Conservation (phyloP, 2,329 filamentous ascomycete species). For the Venturia nashicola region DNA sequence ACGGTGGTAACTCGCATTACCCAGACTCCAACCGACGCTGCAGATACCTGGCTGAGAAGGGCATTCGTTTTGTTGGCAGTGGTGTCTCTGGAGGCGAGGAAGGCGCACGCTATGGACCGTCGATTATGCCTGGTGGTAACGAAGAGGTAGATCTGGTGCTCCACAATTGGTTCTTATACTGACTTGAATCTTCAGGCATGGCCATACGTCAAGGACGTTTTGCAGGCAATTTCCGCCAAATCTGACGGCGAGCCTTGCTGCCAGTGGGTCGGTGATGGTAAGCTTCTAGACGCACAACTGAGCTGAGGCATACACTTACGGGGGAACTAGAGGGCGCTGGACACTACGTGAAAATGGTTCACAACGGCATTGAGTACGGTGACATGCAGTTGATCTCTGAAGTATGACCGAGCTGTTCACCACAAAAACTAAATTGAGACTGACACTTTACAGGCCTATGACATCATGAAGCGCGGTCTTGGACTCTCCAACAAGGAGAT, state of each 20-base stretch:
- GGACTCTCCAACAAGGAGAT: conserved; percentile 88
- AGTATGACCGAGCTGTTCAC: conserved; percentile 17
- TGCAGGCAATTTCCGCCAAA: conserved; percentile 96
- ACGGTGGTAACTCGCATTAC: conserved; percentile 98
- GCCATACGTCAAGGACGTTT: conserved; percentile 97
- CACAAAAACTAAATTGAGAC: too few species aligned
- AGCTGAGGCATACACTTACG: background rate
- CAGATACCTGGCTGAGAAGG: conserved; percentile 74
- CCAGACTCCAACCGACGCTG: conserved; percentile 97
- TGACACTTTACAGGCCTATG: conserved; percentile 51
- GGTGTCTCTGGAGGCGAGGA: conserved; percentile 99
- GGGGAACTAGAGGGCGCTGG: conserved; percentile 63
- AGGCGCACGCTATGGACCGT: conserved; percentile 94
- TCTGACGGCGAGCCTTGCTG: conserved; percentile 95
- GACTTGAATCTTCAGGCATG: conserved; percentile 45
- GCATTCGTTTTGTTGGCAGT: conserved; percentile 87
- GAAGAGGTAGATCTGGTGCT: conserved; percentile 43
- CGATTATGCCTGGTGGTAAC: conserved; percentile 97
- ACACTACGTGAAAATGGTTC: conserved; percentile 99
- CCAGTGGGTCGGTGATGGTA: conserved; percentile 92
- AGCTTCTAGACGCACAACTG: background rate
- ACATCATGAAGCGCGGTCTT: conserved; percentile 98
- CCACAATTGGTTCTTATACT: too few species aligned
- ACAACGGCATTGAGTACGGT: conserved; percentile 99
- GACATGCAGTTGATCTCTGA: conserved; percentile 99